These are phyloP conservation scores for Cladosporium phlei DNA, from an alignment of 2,329 filamentous ascomycete genomes.

Conservation along the genomic window DNA sequence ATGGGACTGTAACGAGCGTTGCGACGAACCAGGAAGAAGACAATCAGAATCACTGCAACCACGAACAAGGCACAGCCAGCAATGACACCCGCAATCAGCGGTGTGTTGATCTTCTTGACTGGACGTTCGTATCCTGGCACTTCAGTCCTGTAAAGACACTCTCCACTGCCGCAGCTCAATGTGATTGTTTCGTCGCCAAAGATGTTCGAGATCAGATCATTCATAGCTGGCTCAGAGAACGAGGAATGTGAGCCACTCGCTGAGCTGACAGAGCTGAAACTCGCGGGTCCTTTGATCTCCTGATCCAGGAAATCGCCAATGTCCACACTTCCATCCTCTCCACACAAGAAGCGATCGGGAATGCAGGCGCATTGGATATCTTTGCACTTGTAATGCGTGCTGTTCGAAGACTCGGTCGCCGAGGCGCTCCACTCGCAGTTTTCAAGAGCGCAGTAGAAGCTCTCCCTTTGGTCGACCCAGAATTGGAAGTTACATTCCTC, in stretches of 20 bases:
- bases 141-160: slow-evolving; percentile 89
- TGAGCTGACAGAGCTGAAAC: slow-evolving; percentile 65
- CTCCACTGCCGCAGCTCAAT: slow-evolving; percentile 75
- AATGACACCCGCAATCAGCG: slow-evolving; percentile 89
- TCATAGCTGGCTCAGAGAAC: slow-evolving; percentile 90
- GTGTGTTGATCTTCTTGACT: slow-evolving; percentile 93
- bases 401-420: slow-evolving; percentile 66
- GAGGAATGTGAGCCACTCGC: slow-evolving; percentile 55
- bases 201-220: slow-evolving; percentile 77
- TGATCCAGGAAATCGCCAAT: slow-evolving; percentile 82
- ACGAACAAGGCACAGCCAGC: slow-evolving; percentile 80
- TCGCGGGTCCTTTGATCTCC: slow-evolving; percentile 79
- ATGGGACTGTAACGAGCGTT: slow-evolving; percentile 66
- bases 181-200: slow-evolving; percentile 91
- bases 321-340: slow-evolving; percentile 84
- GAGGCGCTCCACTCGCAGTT: slow-evolving; percentile 71
- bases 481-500: slow-evolving; percentile 93
- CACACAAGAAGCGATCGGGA: slow-evolving; percentile 87
- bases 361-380: slow-evolving; percentile 84
- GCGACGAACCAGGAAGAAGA: slow-evolving; percentile 85
- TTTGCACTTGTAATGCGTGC: slow-evolving; percentile 78
- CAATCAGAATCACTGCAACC: slow-evolving; percentile 73
- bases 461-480: slow-evolving; percentile 91
- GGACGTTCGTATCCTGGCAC: slow-evolving; percentile 85
- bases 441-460: slow-evolving; percentile 89